phyloP scores from a whole-genome alignment of 306 rosid genomes.

The Mimosa pudica region DNA sequence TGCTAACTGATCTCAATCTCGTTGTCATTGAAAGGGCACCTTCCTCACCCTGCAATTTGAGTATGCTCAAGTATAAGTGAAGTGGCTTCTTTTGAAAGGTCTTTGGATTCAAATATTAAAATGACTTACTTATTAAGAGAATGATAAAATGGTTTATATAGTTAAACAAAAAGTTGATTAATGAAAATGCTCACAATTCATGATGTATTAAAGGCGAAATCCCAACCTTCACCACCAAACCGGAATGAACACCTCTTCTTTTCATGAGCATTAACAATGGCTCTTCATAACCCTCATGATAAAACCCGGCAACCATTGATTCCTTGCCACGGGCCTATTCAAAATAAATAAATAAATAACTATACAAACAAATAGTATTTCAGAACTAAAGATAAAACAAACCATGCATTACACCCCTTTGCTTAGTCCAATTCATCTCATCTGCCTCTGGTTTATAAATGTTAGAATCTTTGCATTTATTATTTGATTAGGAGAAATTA shows the following conservation, averaged over 20 bases:
- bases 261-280: slow-evolving; percentile 93
- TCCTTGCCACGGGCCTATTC: slow-evolving; percentile 89
- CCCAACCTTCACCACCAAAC: slow-evolving; percentile 92
- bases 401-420: slow-evolving; percentile 15
- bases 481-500: no score
- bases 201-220: slow-evolving; percentile 30
- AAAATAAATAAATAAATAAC: slow-evolving; percentile 8
- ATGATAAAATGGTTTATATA: slow-evolving; percentile 10
- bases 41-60: slow-evolving; percentile 81
- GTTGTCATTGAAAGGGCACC: slow-evolving; percentile 98
- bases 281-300: slow-evolving; percentile 93
- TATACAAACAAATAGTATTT: background rate
- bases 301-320: slow-evolving; percentile 90
- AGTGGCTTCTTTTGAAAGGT: slow-evolving; percentile 29
- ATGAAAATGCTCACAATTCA: slow-evolving; percentile 23
- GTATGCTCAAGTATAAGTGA: slow-evolving; percentile 34
- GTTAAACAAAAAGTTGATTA: slow-evolving; percentile 18
- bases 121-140: slow-evolving; percentile 20
- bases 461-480: no score
- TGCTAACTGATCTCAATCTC: slow-evolving; percentile 63
- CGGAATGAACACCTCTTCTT: slow-evolving; percentile 94
- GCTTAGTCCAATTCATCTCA: slow-evolving; percentile 10
- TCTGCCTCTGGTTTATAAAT: slow-evolving; percentile 1
- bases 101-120: slow-evolving; percentile 27
- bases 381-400: background rate